Percentiles rank a stretch among this genome's conserved stretches.
phyloP scores from a whole-genome alignment of 257 asterid genomes.

The Jacaranda copaia region DNA sequence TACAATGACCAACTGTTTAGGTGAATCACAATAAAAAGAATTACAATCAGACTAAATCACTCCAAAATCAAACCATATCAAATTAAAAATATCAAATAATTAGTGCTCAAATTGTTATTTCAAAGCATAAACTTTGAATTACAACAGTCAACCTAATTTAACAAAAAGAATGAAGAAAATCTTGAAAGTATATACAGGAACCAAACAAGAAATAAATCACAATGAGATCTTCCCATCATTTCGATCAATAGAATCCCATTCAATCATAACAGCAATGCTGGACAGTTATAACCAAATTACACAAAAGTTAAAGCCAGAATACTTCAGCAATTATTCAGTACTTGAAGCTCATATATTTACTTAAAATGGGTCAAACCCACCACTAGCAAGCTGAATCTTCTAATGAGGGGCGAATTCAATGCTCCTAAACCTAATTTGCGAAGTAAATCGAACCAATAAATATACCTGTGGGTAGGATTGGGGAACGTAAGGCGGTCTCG shows the following conservation, averaged over 20 bases:
- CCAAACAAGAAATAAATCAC: background rate
- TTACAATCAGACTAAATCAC: too few relatives aligned
- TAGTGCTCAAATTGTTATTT: too few relatives aligned
- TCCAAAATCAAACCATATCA: too few relatives aligned
- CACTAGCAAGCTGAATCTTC: conserved; percentile 17
- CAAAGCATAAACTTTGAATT: too few relatives aligned
- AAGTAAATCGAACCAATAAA: conserved; percentile 1
- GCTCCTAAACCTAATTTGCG: background rate
- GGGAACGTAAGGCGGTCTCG: conserved; percentile 60
- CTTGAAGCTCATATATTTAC: conserved; percentile 22
- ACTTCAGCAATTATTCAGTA: conserved; percentile 12
- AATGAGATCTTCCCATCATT: conserved; percentile 2
- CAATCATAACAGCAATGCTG: conserved; percentile 15
- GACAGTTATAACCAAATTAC: conserved; percentile 4
- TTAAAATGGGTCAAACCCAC: background rate
- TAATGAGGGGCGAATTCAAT: background rate
- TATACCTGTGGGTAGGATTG: conserved; percentile 66
- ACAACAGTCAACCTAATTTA: too few relatives aligned
- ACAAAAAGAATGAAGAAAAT: too few relatives aligned
- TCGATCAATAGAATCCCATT: background rate
- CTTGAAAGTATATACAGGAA: too few relatives aligned
- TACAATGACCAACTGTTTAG: too few relatives aligned
- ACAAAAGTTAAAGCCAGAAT: conserved; percentile 27
- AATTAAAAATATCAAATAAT: too few relatives aligned
- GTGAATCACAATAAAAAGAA: too few relatives aligned